Conservation (phyloP, 1,139 yeast species). For the Nakaseomyces uthaithaninus region DNA sequence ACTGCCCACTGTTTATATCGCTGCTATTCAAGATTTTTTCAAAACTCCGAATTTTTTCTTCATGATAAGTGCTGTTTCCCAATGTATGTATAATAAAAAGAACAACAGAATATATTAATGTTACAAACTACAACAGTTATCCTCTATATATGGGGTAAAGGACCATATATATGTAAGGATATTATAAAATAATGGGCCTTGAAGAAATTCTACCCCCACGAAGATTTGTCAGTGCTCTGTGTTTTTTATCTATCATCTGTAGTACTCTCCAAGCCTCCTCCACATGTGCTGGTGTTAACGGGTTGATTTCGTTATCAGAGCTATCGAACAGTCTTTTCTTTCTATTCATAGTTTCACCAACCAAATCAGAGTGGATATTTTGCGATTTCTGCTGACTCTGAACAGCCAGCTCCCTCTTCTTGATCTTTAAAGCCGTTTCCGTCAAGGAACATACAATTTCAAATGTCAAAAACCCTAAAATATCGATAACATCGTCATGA, state of each 20-base stretch:
- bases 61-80: too few relatives aligned
- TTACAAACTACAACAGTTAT: neutral
- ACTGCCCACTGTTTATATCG: too few relatives aligned
- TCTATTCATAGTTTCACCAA: slow-evolving; percentile 32
- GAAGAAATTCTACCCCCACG: slow-evolving; percentile 56
- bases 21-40: too few relatives aligned
- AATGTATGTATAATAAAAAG: too few relatives aligned
- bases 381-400: slow-evolving; percentile 31
- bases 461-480: slow-evolving; percentile 87
- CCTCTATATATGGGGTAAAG: too few relatives aligned
- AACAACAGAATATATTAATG: slow-evolving; percentile 1
- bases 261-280: slow-evolving; percentile 87
- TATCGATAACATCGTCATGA: slow-evolving; percentile 93
- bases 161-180: neutral
- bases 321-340: slow-evolving; percentile 75
- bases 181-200: slow-evolving; percentile 31
- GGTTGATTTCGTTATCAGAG: slow-evolving; percentile 81
- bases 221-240: slow-evolving; percentile 62
- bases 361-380: slow-evolving; percentile 17
- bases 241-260: slow-evolving; percentile 54
- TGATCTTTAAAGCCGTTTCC: slow-evolving; percentile 80
- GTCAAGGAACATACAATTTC: slow-evolving; percentile 94
- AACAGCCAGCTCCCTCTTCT: slow-evolving; percentile 53
- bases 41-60: too few relatives aligned
- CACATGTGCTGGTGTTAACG: slow-evolving; percentile 74